Base-by-base conservation (phyloP, 2,329 filamentous ascomycete genomes). In the Fusarium duplospermum region DNA sequence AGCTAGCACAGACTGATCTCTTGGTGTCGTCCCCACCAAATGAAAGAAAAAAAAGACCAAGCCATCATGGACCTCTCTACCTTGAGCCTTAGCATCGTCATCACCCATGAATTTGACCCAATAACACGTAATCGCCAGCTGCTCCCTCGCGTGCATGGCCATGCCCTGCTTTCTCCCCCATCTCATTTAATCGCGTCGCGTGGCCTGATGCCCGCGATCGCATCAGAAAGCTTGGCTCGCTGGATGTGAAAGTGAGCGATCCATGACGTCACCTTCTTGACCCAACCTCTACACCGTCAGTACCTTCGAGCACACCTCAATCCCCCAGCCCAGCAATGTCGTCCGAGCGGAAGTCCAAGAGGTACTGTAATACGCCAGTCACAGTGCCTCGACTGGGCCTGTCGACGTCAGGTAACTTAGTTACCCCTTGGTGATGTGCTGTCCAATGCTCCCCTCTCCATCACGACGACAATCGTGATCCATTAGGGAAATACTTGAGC, bases 251-350 rank as follows among this genome's bases (percentile, higher is more conserved):
- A 62, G 57, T 75, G 76, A 76, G 38, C 71, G 69, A 70, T 78
- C 67, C 66, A 76, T 78, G 76, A 78, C 77, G 76, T 78, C 77
- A 78, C 42, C 29, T 9, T 10, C 22, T 52, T n/a, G 18, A 16
- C 61, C 61, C 31, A 40, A 72, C 47, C 62, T 47, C 40, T 33
- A 36, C 47, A 31, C 47, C 18, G 31, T 59, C 24, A 14, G 24
- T 56, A 54, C 69, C 58, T 63, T 63, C 6, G 27, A 31, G 27
- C 16, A 57, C 50, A 58, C 62, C 54, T 45, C 20, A 24, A 35
- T 59, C 35, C 35, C 62, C 22, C 20, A n/a, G 24, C 50, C 36
- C 52, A 31, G 40, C 8, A 36, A 36, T 27, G 16, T 38, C 29
- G 29, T 38, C 54, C 29, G 61, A 63, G 54, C 63, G 56, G 54